Conservation (phyloP, 108 stramenopile genomes). For the Cyclotella sp. region DNA sequence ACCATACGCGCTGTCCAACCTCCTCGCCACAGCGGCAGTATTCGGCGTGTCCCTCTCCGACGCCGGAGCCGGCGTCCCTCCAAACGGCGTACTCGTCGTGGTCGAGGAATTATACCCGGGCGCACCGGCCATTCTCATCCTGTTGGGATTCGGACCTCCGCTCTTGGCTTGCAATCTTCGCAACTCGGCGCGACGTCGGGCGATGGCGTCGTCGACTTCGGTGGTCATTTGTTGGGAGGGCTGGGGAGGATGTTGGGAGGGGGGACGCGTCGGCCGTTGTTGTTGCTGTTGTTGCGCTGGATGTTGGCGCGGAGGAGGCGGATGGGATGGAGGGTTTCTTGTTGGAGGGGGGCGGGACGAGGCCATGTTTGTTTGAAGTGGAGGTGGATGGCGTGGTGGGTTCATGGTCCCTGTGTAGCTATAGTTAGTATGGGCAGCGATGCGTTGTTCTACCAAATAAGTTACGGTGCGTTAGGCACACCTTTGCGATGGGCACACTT, state of each 20-base stretch:
- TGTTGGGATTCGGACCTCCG: conserved; percentile 2
- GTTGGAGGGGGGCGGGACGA: background rate
- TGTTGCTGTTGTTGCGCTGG: background rate
- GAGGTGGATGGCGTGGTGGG: conserved; percentile 9
- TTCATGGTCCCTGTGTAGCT: background rate
- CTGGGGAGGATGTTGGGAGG: background rate
- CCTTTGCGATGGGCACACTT: too few relatives aligned
- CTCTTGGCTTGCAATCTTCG: conserved; percentile 54
- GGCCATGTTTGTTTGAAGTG: background rate
- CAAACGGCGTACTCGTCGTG: background rate
- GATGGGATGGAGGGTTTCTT: background rate
- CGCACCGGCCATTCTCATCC: background rate
- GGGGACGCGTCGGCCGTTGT: background rate
- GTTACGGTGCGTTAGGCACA: background rate
- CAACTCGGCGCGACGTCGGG: conserved; percentile 65
- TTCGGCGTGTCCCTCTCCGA: background rate
- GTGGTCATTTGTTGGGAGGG: background rate
- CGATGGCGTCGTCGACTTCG: conserved; percentile 61
- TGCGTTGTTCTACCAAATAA: background rate
- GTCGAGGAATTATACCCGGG: background rate
- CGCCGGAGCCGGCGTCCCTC: background rate
- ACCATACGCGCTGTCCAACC: conserved; percentile 17
- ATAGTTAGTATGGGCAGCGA: background rate
- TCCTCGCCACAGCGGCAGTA: conserved; percentile 9
- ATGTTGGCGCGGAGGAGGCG: background rate